A percentile compares a stretch with the other conserved stretches of the same genome.
Conservation (phyloP, 78 protist genomes). For the Guillardia theta region DNA sequence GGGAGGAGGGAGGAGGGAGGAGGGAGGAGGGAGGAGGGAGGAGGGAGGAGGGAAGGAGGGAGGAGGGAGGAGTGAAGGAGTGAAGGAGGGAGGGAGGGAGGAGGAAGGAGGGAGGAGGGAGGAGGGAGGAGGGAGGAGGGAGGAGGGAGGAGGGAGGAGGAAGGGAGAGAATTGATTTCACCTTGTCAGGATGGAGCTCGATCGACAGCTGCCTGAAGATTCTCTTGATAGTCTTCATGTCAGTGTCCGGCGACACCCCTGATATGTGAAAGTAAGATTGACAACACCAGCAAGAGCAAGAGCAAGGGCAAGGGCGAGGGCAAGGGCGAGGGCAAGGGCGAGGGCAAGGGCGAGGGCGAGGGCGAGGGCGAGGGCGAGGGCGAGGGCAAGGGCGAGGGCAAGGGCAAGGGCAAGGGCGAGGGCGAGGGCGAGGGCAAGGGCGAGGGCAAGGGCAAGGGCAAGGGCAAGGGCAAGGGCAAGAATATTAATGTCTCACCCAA, state of each 20-base stretch:
- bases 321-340: too few relatives aligned
- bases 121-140: neutral
- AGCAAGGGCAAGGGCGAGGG: too few relatives aligned
- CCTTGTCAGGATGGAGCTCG: conserved; percentile 13
- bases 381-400: too few relatives aligned
- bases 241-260: neutral
- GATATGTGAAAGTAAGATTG: neutral
- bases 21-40: neutral
- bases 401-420: too few relatives aligned
- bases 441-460: too few relatives aligned
- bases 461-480: too few relatives aligned
- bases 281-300: too few relatives aligned
- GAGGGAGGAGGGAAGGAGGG: neutral
- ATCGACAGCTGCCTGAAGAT: neutral
- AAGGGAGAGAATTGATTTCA: neutral
- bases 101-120: neutral
- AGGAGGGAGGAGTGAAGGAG: neutral
- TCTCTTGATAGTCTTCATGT: neutral
- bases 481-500: neutral
- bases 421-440: too few relatives aligned
- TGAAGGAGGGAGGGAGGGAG: neutral
- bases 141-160: neutral
- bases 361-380: too few relatives aligned
- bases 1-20: neutral
- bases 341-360: too few relatives aligned